These are phyloP conservation scores for Cryptosporidium felis DNA, from an alignment of 169 alveolate genomes.

Conservation along the genomic window DNA sequence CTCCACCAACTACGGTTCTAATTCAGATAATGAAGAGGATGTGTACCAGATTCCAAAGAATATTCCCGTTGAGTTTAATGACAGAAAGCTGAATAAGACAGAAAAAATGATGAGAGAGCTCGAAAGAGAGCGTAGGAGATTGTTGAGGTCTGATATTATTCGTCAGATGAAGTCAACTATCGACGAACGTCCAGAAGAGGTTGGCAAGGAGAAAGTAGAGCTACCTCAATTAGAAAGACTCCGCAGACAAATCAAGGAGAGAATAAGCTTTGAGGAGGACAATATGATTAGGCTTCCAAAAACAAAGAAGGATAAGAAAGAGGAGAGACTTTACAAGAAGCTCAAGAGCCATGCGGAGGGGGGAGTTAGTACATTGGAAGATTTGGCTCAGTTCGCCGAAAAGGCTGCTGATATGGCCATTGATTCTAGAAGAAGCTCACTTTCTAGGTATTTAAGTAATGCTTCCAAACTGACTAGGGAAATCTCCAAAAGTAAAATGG, in stretches of 20 bases:
- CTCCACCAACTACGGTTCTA: constrained; percentile 72
- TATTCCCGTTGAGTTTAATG: constrained; percentile 75
- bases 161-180: constrained; percentile 69
- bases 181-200: constrained; percentile 41
- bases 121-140: constrained; percentile 45
- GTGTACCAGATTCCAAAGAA: constrained; percentile 73
- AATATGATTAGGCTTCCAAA: constrained; percentile 60
- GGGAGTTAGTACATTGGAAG: constrained; percentile 57
- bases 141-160: constrained; percentile 51
- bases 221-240: constrained; percentile 63
- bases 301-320: constrained; percentile 63
- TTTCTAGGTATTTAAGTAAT: constrained; percentile 28
- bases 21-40: constrained; percentile 73
- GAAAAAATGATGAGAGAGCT: constrained; percentile 73
- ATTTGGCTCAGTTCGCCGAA: constrained; percentile 69
- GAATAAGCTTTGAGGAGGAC: constrained; percentile 40
- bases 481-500: not conserved
- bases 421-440: constrained; percentile 36
- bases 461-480: constrained; percentile 26
- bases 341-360: constrained; percentile 37
- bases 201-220: constrained; percentile 25
- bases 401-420: constrained; percentile 58
- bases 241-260: constrained; percentile 28
- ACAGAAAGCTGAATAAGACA: constrained; percentile 73
- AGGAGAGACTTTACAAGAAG: constrained; percentile 49